phyloP scores from a whole-genome alignment of 2,329 filamentous ascomycete genomes.

The Diaporthe citrichinensis region DNA sequence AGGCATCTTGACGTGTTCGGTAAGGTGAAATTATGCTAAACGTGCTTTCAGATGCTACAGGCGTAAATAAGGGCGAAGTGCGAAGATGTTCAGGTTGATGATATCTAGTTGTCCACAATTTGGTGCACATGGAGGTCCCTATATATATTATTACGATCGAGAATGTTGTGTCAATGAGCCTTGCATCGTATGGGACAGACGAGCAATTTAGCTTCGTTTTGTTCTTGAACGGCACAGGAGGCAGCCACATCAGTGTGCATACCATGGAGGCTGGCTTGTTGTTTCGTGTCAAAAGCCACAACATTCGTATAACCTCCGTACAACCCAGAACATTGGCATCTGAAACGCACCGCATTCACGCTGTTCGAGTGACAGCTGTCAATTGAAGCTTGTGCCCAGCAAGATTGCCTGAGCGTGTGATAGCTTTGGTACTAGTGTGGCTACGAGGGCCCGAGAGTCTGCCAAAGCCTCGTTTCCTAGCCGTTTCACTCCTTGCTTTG shows the following conservation, averaged over 20 bases:
- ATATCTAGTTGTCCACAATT: neutral
- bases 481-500: neutral
- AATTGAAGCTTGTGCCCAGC: neutral
- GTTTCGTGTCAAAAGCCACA: constrained; percentile 19
- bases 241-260: neutral
- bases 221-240: neutral
- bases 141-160: neutral
- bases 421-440: neutral
- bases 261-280: neutral
- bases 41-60: neutral
- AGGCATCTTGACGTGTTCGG: neutral
- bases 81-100: neutral
- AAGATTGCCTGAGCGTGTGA: neutral
- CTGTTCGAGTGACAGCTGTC: neutral
- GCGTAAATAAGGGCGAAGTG: neutral
- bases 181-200: neutral
- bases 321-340: neutral
- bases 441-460: neutral
- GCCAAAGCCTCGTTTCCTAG: neutral
- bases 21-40: neutral
- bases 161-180: neutral
- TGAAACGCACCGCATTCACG: neutral
- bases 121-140: neutral
- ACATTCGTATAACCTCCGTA: neutral
- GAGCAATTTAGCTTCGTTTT: neutral